These are phyloP conservation scores for Xerocomus brunneocitrinus DNA, from an alignment of 768 basidiomycete genomes.

Conservation along the genomic window DNA sequence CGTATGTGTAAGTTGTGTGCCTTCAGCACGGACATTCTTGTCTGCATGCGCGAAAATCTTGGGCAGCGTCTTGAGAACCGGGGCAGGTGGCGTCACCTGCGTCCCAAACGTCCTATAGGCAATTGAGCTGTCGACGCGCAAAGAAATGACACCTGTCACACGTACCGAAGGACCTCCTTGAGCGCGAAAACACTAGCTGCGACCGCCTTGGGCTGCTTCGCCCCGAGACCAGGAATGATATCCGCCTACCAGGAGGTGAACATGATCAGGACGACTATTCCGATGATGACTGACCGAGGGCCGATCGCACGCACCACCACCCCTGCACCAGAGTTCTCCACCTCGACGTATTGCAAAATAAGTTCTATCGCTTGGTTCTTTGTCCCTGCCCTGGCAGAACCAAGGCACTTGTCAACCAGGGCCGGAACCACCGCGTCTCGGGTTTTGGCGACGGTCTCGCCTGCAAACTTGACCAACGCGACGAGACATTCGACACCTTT, in stretches of 20 bases:
- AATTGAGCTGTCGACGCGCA: slow-evolving; percentile 1
- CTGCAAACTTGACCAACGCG: slow-evolving; percentile 84
- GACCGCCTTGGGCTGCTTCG: slow-evolving; percentile 94
- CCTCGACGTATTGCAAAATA: slow-evolving; percentile 84
- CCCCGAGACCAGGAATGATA: slow-evolving; percentile 76
- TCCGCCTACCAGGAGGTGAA: slow-evolving; percentile 49
- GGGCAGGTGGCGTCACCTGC: slow-evolving; percentile 65
- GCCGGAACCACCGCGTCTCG: slow-evolving; percentile 81
- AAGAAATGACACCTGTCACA: slow-evolving; percentile 1
- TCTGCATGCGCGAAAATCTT: slow-evolving; percentile 95
- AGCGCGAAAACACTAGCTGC: slow-evolving; percentile 72
- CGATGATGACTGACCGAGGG: slow-evolving; percentile 25
- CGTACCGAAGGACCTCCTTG: slow-evolving; percentile 82
- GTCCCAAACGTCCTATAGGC: slow-evolving; percentile 68
- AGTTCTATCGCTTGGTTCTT: slow-evolving; percentile 85
- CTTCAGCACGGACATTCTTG: slow-evolving; percentile 93
- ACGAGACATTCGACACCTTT: slow-evolving; percentile 91
- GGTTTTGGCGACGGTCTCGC: slow-evolving; percentile 80
- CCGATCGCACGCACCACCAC: slow-evolving; percentile 69
- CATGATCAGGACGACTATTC: slow-evolving; percentile 22
- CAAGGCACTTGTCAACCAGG: slow-evolving; percentile 93
- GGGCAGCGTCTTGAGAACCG: slow-evolving; percentile 80
- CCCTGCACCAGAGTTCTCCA: slow-evolving; percentile 83
- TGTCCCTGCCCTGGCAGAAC: slow-evolving; percentile 86
- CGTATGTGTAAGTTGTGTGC: slow-evolving; percentile 64